A percentile compares a stretch with the other conserved stretches of the same genome.
phyloP scores from a whole-genome alignment of 2,329 filamentous ascomycete genomes.

The Cadophora sp. region DNA sequence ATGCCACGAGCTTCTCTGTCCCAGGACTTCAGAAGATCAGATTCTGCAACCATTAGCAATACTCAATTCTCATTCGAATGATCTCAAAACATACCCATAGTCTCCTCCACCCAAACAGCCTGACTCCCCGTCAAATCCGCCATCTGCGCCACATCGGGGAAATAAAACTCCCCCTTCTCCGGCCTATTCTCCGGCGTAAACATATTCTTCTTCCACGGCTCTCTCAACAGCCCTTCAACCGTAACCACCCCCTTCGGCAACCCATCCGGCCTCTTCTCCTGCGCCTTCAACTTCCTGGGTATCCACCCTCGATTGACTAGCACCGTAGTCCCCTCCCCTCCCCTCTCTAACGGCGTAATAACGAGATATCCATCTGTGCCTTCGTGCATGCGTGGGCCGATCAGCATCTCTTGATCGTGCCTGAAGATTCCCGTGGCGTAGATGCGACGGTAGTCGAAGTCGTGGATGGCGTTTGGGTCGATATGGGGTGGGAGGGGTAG shows the following conservation, averaged over 20 bases:
- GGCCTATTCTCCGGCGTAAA: conserved; percentile 93
- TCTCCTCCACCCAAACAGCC: conserved; percentile 93
- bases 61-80: not conserved
- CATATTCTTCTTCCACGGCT: conserved; percentile 97
- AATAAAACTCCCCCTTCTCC: conserved; percentile 87
- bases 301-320: conserved; percentile 95
- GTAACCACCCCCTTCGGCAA: conserved; percentile 74
- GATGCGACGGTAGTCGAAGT: conserved; percentile 92
- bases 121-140: conserved; percentile 81
- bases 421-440: conserved; percentile 74
- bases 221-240: conserved; percentile 83
- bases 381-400: conserved; percentile 88
- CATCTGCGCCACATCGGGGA: conserved; percentile 94
- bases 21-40: conserved; percentile 78
- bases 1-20: conserved; percentile 81
- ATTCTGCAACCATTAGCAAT: conserved; percentile 57
- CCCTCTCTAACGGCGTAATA: conserved; percentile 85
- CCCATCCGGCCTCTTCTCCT: conserved; percentile 66
- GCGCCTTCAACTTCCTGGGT: conserved; percentile 71
- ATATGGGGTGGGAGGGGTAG: conserved; percentile 84
- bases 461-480: conserved; percentile 79
- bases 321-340: conserved; percentile 69
- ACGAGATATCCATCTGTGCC: conserved; percentile 92
- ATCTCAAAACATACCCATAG: conserved; percentile 71
- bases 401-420: conserved; percentile 95